Percentiles rank a stretch among this genome's conserved stretches.
These are phyloP conservation scores for Aspergillaceae sp. DNA, from an alignment of 2,329 filamentous ascomycete genomes.

Conservation along the genomic window DNA sequence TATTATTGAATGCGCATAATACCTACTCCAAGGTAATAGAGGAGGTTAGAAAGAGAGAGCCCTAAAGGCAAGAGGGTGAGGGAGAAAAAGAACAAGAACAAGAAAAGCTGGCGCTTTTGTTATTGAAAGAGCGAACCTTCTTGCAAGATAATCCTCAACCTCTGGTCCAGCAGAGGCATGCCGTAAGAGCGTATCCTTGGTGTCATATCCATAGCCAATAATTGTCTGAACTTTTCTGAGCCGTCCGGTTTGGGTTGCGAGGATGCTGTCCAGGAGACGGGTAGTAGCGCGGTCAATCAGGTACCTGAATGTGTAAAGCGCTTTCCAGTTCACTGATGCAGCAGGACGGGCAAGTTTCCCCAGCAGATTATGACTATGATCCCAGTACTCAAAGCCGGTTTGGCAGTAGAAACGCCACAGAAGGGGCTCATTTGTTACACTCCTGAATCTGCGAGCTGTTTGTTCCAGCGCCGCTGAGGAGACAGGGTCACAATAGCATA, in stretches of 20 bases:
- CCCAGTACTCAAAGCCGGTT: constrained; percentile 65
- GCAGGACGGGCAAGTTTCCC: constrained; percentile 48
- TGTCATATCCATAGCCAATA: constrained; percentile 69
- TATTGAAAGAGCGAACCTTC: constrained; percentile 39
- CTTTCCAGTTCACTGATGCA: constrained; percentile 63
- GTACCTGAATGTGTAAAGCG: constrained; percentile 52
- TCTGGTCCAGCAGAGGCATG: constrained; percentile 54
- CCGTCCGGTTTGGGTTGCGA: constrained; percentile 62
- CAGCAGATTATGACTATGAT: constrained; percentile 52
- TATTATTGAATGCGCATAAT: constrained; percentile 65
- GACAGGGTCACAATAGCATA: constrained; percentile 51
- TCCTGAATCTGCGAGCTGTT: constrained; percentile 56
- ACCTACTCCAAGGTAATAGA: constrained; percentile 40
- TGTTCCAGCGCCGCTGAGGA: constrained; percentile 47
- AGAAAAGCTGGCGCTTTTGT: no score
- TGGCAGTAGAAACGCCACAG: constrained; percentile 74
- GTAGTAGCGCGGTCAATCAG: constrained; percentile 46
- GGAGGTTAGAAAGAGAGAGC: no score
- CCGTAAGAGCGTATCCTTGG: constrained; percentile 70
- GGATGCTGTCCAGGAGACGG: constrained; percentile 55
- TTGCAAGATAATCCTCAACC: constrained; percentile 65
- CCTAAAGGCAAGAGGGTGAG: no score
- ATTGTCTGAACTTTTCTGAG: constrained; percentile 63
- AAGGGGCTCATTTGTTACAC: constrained; percentile 60
- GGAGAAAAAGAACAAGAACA: no score